A percentile compares a stretch with the other conserved stretches of the same genome.
These are phyloP conservation scores for Penicilliopsis zonata DNA, from an alignment of 495 filamentous ascomycete genomes.

Conservation along the genomic window DNA sequence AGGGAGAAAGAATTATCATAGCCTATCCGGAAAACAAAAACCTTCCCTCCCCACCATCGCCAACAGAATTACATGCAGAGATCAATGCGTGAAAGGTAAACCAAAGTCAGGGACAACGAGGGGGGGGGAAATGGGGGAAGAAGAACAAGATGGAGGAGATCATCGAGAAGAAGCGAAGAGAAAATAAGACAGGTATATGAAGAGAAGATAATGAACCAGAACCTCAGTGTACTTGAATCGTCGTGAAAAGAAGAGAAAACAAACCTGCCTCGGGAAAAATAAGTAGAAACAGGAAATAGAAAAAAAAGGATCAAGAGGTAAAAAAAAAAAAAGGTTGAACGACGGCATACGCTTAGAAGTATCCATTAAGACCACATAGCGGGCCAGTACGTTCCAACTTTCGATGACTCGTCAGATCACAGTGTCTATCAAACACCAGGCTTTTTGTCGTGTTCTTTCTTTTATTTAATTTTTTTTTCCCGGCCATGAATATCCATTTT, in stretches of 20 bases:
- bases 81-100: conserved; percentile 21
- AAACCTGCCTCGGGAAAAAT: too few species aligned
- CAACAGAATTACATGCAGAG: conserved; percentile 24
- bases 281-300: neutral
- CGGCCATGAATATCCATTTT: too few species aligned
- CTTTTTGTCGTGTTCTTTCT: conserved; percentile 6
- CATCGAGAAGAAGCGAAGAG: conserved; percentile 5
- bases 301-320: neutral
- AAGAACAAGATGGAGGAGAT: conserved; percentile 4
- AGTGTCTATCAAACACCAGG: conserved; percentile 1
- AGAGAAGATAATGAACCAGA: conserved; percentile 16
- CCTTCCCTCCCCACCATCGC: conserved; percentile 19
- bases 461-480: too few species aligned
- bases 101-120: conserved; percentile 17
- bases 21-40: conserved; percentile 24
- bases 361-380: neutral
- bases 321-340: neutral
- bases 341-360: neutral
- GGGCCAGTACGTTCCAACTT: neutral
- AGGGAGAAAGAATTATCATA: conserved; percentile 17
- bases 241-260: too few species aligned
- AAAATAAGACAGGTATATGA: conserved; percentile 17
- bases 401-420: conserved; percentile 1
- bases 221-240: too few species aligned
- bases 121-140: conserved; percentile 10